Percentiles rank a stretch among this genome's conserved stretches.
These are phyloP conservation scores for Psilocybe sp. DNA, from an alignment of 768 basidiomycete genomes.

Conservation along the genomic window DNA sequence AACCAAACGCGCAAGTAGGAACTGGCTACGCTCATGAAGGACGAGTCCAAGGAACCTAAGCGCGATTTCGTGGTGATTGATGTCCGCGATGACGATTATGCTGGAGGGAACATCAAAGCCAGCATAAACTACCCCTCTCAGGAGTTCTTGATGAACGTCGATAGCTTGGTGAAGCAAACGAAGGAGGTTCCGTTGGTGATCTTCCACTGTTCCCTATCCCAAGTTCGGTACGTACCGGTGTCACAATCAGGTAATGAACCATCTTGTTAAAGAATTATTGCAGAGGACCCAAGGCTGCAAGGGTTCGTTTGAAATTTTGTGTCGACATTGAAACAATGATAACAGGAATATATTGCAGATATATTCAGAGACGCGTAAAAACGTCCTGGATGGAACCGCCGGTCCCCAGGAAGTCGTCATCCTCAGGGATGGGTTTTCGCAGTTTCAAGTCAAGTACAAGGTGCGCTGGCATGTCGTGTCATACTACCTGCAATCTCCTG, in stretches of 20 bases:
- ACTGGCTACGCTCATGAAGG: slow-evolving; percentile 68
- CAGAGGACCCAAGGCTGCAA: slow-evolving; percentile 78
- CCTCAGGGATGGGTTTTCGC: slow-evolving; percentile 68
- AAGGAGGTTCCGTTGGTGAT: slow-evolving; percentile 62
- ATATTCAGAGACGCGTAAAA: slow-evolving; percentile 61
- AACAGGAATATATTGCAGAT: slow-evolving; percentile 38
- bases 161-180: slow-evolving; percentile 55
- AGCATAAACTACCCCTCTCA: slow-evolving; percentile 60
- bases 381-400: slow-evolving; percentile 40
- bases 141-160: slow-evolving; percentile 54
- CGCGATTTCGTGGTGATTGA: slow-evolving; percentile 79
- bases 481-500: not conserved
- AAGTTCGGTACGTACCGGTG: slow-evolving; percentile 56
- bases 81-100: slow-evolving; percentile 81
- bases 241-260: not conserved
- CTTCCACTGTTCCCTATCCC: slow-evolving; percentile 80
- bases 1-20: slow-evolving; percentile 42
- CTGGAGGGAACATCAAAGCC: slow-evolving; percentile 75
- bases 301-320: slow-evolving; percentile 38
- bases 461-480: slow-evolving; percentile 26
- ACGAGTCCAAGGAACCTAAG: slow-evolving; percentile 41
- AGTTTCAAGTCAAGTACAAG: slow-evolving; percentile 70
- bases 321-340: not conserved
- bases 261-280: not conserved
- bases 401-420: slow-evolving; percentile 56